phyloP scores from a whole-genome alignment of 2,329 filamentous ascomycete species.

The Westerdykella ornata region DNA sequence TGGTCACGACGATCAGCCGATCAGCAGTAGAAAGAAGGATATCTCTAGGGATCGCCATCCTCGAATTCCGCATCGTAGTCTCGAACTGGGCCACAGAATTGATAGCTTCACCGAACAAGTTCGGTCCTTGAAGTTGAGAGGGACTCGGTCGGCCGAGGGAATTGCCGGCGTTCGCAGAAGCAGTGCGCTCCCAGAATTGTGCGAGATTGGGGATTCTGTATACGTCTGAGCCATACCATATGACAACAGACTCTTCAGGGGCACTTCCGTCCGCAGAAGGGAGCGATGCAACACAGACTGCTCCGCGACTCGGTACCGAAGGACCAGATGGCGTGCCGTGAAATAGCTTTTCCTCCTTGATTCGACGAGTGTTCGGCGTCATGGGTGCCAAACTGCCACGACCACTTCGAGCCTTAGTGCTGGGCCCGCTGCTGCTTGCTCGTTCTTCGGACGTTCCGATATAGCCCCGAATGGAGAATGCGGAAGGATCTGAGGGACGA shows the following conservation, averaged over 20 bases:
- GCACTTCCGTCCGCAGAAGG: slow-evolving; percentile 25
- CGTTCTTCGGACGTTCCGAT: slow-evolving; percentile 25
- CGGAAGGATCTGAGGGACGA: slow-evolving; percentile 22
- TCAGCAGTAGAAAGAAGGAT: slow-evolving; percentile 41
- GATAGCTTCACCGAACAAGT: slow-evolving; percentile 39
- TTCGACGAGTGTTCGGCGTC: slow-evolving; percentile 47
- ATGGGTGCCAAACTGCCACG: slow-evolving; percentile 41
- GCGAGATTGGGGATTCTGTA: slow-evolving; percentile 42
- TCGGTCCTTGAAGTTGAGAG: slow-evolving; percentile 37
- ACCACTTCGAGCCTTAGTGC: slow-evolving; percentile 29
- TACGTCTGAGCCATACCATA: slow-evolving; percentile 43
- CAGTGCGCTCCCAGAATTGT: slow-evolving; percentile 42
- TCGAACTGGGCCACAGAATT: slow-evolving; percentile 41
- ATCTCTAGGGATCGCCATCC: slow-evolving; percentile 42
- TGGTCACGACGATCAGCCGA: slow-evolving; percentile 40
- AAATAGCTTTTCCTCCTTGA: slow-evolving; percentile 42
- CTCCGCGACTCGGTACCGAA: slow-evolving; percentile 35
- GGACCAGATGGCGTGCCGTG: slow-evolving; percentile 32
- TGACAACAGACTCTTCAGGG: slow-evolving; percentile 41
- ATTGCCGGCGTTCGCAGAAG: slow-evolving; percentile 25
- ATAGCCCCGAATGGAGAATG: slow-evolving; percentile 33
- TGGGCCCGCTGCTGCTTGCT: slow-evolving; percentile 15
- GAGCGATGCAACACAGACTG: slow-evolving; percentile 37
- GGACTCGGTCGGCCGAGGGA: slow-evolving; percentile 40
- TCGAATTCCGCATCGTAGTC: slow-evolving; percentile 34